Conservation (phyloP, 192 early-diverging fungal genomes). For the Rhizophagus prolifer region DNA sequence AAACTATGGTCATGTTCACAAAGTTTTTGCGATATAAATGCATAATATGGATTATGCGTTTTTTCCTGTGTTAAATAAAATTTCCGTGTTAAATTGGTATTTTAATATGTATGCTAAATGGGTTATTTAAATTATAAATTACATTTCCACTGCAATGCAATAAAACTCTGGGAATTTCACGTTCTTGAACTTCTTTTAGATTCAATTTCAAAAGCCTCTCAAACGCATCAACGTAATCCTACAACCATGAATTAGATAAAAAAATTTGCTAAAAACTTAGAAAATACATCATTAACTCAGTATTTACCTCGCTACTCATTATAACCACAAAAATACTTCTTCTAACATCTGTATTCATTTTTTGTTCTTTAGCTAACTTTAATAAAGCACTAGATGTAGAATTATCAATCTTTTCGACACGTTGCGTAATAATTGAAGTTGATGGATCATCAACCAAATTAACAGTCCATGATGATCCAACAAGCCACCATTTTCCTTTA, state of each 20-base stretch:
- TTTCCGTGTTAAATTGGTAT: background rate
- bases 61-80: constrained; percentile 59
- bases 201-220: constrained; percentile 80
- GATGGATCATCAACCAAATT: constrained; percentile 54
- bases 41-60: constrained; percentile 93
- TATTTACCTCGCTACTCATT: constrained; percentile 80
- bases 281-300: background rate
- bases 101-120: background rate
- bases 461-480: constrained; percentile 91
- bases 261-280: background rate
- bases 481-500: constrained; percentile 92
- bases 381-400: constrained; percentile 63
- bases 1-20: constrained; percentile 76
- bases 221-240: constrained; percentile 92
- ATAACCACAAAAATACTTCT: constrained; percentile 89
- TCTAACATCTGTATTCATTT: constrained; percentile 97
- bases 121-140: constrained; percentile 29
- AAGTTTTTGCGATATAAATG: constrained; percentile 78
- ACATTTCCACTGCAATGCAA: constrained; percentile 86
- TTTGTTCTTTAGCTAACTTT: constrained; percentile 76
- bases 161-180: constrained; percentile 91
- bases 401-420: constrained; percentile 41
- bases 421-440: constrained; percentile 38
- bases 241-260: background rate
- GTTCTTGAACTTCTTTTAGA: constrained; percentile 89